phyloP scores from a whole-genome alignment of 2,329 filamentous ascomycete genomes.

The Cladosporium austrohemisphaericum region DNA sequence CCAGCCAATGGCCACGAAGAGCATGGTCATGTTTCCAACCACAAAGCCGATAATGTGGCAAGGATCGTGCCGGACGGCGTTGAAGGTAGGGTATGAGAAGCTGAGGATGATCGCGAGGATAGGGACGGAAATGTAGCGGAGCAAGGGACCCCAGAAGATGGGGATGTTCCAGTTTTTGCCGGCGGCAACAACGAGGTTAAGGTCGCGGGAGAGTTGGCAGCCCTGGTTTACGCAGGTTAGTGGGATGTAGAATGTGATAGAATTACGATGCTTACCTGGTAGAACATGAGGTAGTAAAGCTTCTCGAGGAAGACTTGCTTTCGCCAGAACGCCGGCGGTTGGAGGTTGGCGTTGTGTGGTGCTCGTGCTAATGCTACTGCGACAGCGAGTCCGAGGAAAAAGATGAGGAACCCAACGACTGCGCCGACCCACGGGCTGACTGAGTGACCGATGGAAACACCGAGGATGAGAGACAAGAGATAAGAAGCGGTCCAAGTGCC shows the following conservation, averaged over 20 bases:
- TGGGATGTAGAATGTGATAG: not conserved
- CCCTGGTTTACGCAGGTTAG: constrained; percentile 39
- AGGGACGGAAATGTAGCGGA: constrained; percentile 50
- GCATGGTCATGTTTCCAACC: constrained; percentile 46
- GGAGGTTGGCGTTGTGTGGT: constrained; percentile 33
- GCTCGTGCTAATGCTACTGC: constrained; percentile 42
- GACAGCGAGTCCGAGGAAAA: constrained; percentile 39
- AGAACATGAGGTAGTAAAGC: constrained; percentile 55
- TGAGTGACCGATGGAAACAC: constrained; percentile 49
- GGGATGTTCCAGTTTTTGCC: constrained; percentile 58
- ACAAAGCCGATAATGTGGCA: constrained; percentile 51
- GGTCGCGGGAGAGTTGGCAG: constrained; percentile 54
- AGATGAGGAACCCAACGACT: constrained; percentile 52
- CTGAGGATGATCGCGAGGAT: constrained; percentile 51
- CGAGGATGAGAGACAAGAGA: constrained; percentile 51
- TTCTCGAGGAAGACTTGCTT: constrained; percentile 37
- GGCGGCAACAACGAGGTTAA: constrained; percentile 52
- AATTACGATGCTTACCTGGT: constrained; percentile 48
- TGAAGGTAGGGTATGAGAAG: constrained; percentile 51
- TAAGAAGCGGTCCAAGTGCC: constrained; percentile 49
- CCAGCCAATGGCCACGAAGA: constrained; percentile 48
- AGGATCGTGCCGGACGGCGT: constrained; percentile 48
- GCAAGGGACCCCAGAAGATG: constrained; percentile 47
- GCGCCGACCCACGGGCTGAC: constrained; percentile 18
- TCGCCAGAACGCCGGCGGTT: constrained; percentile 43